Base-by-base conservation (phyloP, 148 eudicot species). In the Agrostemma githago region DNA sequence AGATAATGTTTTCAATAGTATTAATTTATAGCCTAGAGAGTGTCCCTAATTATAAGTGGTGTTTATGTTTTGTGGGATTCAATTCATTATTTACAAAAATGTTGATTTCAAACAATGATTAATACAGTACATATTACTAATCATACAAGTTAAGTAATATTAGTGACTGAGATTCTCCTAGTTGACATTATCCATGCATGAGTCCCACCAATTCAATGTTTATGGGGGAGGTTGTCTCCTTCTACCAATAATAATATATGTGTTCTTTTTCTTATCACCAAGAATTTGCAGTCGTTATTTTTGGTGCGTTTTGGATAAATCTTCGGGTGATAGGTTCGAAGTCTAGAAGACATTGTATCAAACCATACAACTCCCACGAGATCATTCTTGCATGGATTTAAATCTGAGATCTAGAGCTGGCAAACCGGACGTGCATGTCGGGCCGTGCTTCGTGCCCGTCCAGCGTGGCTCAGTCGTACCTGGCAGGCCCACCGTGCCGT, bases 61-160 rank as follows among this genome's bases (percentile, higher is more conserved):
- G 65, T 61, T 61, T 61, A 20, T 2, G 65, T 20, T 61, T 61
- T 61, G 65, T 61, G 65, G 65, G 65, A 61, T 19, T 61, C 65
- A 61, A 19, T 20, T 3, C 21, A 61, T 6, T 10, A 20, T 21
- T 7, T 8, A 61, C 19, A 59, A 16, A 16, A 59, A 20, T 48
- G 53, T 48, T 7, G 7, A 61, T 19, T 17, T 60, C 40, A 7
- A 1, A 20, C 2, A 61, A 61, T 61, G 26, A 59, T 59, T n/a
- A 6, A 59, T n/a, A 59, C 5, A 26, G 34, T n/a, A 59, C 62
- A 20, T 8, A 61, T 61, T 20, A 61, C 21, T 20, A 2, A 8
- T 11, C 56, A 51, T 10, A 6, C 66, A 21, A 62, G 34, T 26
- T 16, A 62, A 62, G 37, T 21, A 62, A 62, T 1, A 26, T 62